Evolutionary conservation across 257 asterid species (phyloP).

Genomic region (Plantago major): DNA sequence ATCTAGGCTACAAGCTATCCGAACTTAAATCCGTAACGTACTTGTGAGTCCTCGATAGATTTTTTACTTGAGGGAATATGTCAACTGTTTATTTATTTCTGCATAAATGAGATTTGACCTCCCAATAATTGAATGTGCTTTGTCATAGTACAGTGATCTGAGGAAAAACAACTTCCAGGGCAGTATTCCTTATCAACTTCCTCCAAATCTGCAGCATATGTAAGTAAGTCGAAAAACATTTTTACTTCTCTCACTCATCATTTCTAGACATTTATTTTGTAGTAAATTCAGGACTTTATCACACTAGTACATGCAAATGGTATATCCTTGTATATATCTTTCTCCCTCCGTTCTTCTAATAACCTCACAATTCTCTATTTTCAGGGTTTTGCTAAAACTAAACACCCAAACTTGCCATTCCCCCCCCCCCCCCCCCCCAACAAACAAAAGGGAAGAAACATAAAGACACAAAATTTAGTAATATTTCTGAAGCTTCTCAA

Average conservation of each 20-base stretch:
- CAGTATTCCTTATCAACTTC: constrained; percentile 61
- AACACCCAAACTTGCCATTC: too few relatives aligned
- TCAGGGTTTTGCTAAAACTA: too few relatives aligned
- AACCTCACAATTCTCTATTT: too few relatives aligned
- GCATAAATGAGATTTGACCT: constrained; percentile 8
- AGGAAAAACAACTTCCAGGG: constrained; percentile 55
- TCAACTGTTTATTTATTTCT: background rate
- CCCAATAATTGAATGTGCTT: constrained; percentile 25
- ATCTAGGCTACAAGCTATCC: constrained; percentile 44
- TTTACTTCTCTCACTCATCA: background rate
- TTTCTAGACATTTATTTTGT: background rate
- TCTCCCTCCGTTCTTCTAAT: too few relatives aligned
- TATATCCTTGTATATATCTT: background rate
- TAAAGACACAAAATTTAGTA: too few relatives aligned
- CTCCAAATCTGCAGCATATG: constrained; percentile 44
- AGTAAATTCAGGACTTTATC: background rate
- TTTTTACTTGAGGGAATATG: constrained; percentile 9
- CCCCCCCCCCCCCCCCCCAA: too few relatives aligned
- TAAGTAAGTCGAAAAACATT: constrained; percentile 28
- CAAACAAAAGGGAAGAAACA: too few relatives aligned
- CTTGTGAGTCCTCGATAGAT: constrained; percentile 44
- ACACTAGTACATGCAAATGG: background rate
- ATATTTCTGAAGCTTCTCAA: too few relatives aligned
- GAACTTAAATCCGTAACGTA: constrained; percentile 39
- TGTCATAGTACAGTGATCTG: constrained; percentile 59